These are phyloP conservation scores for Wolfiporia cocos DNA, from an alignment of 1,284 basidiomycete species.

Conservation along the genomic window DNA sequence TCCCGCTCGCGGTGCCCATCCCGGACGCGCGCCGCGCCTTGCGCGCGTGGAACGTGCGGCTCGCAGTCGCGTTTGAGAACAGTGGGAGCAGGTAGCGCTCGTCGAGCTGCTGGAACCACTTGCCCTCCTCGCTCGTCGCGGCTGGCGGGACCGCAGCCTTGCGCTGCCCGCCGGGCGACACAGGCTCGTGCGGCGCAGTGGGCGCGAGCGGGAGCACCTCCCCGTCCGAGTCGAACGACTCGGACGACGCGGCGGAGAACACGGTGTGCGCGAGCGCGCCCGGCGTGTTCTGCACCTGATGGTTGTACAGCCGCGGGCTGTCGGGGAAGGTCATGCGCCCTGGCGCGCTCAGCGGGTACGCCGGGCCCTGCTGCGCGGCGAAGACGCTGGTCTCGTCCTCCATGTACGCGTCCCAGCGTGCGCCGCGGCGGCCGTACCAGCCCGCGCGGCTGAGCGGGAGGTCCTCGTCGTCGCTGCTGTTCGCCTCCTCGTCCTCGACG, in stretches of 20 bases:
- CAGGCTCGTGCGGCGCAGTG: slow-evolving; percentile 24
- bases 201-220: slow-evolving; percentile 76
- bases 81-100: slow-evolving; percentile 92
- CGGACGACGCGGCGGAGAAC: slow-evolving; percentile 60
- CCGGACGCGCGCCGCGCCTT: slow-evolving; percentile 46
- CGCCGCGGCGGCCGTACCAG: slow-evolving; percentile 29
- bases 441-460: slow-evolving; percentile 21
- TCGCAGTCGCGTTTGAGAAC: slow-evolving; percentile 92
- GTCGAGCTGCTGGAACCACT: slow-evolving; percentile 96
- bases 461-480: slow-evolving; percentile 78
- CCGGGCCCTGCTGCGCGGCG: slow-evolving; percentile 26
- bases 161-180: slow-evolving; percentile 12
- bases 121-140: slow-evolving; percentile 49
- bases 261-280: slow-evolving; percentile 28
- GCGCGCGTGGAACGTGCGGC: slow-evolving; percentile 80
- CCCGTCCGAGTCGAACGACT: slow-evolving; percentile 71
- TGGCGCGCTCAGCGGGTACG: slow-evolving; percentile 23
- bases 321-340: slow-evolving; percentile 41
- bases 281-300: slow-evolving; percentile 38
- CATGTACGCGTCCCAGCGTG: slow-evolving; percentile 32
- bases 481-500: slow-evolving; percentile 87
- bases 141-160: slow-evolving; percentile 8
- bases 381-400: slow-evolving; percentile 37
- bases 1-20: slow-evolving; percentile 21
- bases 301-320: slow-evolving; percentile 47